Base-by-base conservation (phyloP, 2,329 filamentous ascomycete species). In the Cladosporium austrohemisphaericum region DNA sequence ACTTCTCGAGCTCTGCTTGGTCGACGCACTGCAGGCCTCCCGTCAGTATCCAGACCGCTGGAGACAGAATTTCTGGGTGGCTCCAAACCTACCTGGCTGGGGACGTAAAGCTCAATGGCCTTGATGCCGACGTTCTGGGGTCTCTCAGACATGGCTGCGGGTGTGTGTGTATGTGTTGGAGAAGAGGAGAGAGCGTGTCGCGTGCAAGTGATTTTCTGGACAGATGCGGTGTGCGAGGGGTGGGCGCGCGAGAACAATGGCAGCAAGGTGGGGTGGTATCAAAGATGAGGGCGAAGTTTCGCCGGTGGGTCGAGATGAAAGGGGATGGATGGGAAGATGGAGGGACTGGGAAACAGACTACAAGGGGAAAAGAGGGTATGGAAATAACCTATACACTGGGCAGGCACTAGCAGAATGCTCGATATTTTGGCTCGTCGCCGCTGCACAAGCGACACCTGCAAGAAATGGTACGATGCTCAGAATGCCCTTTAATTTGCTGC, bases 31-130 rank as follows among this genome's bases (percentile, higher is more conserved):
- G 67, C 32, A 50, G n/a, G 40, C 9, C 20, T 35, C 22, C 22
- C 26, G 50, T 62, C 43, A 59, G 57, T 29, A 49, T 23, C n/a
- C 16, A 19, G 14, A 5, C 4, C 20, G 31, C 31, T 45, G 31
- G 14, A 26, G 18, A n/a, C 6, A 18, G 19, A 49, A 49, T 32
- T 48, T 22, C 19, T 22, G 8, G 37, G 29, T 19, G 20, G 13
- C 14, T 9, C 14, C 14, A 16, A 19, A 66, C 71, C 57, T 65
- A 71, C 73, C 69, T 76, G 74, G 67, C 69, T 74, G 53, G 74
- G 74, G 58, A 77, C 75, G 69, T 77, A 77, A 45, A 77, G 68
- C 70, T 77, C 74, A 63, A 76, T 73, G 68, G 71, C 74, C 64
- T 76, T 76, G 68, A 77, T 76, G 56, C 74, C 74, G 53, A 77